Evolutionary conservation across 2,329 filamentous ascomycete species (phyloP), one percentile per base, ranked within the genome.

Genomic region (Pseudogymnoascus sp.): DNA sequence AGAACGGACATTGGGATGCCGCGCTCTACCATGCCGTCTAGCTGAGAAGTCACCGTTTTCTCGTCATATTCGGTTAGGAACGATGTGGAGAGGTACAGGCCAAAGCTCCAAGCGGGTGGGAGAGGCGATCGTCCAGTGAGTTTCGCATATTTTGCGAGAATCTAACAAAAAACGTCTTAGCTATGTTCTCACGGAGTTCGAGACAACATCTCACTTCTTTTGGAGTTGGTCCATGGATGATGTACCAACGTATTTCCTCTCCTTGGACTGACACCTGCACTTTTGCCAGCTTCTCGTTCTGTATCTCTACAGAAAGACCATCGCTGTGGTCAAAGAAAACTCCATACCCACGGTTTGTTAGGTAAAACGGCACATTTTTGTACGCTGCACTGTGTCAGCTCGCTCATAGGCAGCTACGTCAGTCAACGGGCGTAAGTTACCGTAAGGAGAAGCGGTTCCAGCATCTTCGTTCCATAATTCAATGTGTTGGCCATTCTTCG

Each of bases 31-130:
- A 86, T 85, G 2, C 81, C 81, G 62, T 84, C 80, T 6, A 86
- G 75, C 67, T 85, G 85, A 16, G 75, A 74, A 11, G 76, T 80
- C 4, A 86, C 83, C 0, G 82, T 85, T 57, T 77, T 71, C 68
- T 85, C 82, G 58, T 82, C 80, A 67, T 86, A 86, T 50, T 79
- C 78, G 2, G 83, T 85, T 2, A 82, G 85, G 69, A 86, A 86
- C 30, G 78, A 87, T 11, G 88, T 92, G 61, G 84, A 89, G 18
- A 92, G 78, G 87, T 87, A 91, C 9, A 91, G 78, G 1, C 88
- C 88, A 65, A 86, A 91, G 64, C 85, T 89, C 89, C 88, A 92
- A 30, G 81, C 80, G 0, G 88, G 89, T 1, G 89, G 81, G 61
- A 80, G 79, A 35, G 79, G 81, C 0, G 88, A 81, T 57, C 79